A percentile compares a stretch with the other conserved stretches of the same genome.
These are phyloP conservation scores for Tylopilus sp. DNA, from an alignment of 1,284 basidiomycete species.

Conservation along the genomic window DNA sequence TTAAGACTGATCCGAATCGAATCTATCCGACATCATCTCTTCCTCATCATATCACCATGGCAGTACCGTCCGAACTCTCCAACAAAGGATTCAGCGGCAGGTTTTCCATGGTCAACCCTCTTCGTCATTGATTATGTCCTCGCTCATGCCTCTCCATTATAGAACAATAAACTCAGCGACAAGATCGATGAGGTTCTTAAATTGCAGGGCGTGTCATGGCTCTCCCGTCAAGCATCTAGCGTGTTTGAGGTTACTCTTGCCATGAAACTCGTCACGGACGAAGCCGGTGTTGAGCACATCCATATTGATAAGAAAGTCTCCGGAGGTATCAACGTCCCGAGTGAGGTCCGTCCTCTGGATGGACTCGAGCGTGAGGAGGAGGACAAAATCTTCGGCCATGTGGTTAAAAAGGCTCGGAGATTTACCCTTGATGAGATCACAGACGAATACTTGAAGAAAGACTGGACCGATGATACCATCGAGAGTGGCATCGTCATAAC, in stretches of 20 bases:
- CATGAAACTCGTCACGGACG: slow-evolving; percentile 57
- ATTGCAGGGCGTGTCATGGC: slow-evolving; percentile 63
- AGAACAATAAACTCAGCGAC: slow-evolving; percentile 54
- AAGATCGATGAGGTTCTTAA: slow-evolving; percentile 58
- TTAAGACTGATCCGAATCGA: too few species aligned
- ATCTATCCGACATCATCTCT: neutral
- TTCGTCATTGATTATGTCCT: neutral
- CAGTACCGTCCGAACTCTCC: slow-evolving; percentile 57
- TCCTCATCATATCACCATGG: slow-evolving; percentile 50
- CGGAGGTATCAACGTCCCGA: slow-evolving; percentile 53
- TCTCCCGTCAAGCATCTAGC: slow-evolving; percentile 55
- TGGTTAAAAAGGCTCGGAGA: slow-evolving; percentile 61
- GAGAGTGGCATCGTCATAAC: slow-evolving; percentile 63
- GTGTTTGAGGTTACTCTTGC: slow-evolving; percentile 53
- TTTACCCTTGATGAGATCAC: slow-evolving; percentile 59
- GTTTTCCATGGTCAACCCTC: slow-evolving; percentile 51
- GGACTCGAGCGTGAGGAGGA: slow-evolving; percentile 48
- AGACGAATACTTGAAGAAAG: slow-evolving; percentile 61
- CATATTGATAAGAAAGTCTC: slow-evolving; percentile 58
- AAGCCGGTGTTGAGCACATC: slow-evolving; percentile 55
- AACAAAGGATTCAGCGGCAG: slow-evolving; percentile 56
- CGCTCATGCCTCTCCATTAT: slow-evolving; percentile 8
- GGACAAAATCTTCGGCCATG: slow-evolving; percentile 56
- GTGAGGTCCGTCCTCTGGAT: slow-evolving; percentile 55
- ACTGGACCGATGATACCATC: slow-evolving; percentile 66